Evolutionary conservation across 306 rosid genomes (phyloP).

Genomic region (Pueraria montana): DNA sequence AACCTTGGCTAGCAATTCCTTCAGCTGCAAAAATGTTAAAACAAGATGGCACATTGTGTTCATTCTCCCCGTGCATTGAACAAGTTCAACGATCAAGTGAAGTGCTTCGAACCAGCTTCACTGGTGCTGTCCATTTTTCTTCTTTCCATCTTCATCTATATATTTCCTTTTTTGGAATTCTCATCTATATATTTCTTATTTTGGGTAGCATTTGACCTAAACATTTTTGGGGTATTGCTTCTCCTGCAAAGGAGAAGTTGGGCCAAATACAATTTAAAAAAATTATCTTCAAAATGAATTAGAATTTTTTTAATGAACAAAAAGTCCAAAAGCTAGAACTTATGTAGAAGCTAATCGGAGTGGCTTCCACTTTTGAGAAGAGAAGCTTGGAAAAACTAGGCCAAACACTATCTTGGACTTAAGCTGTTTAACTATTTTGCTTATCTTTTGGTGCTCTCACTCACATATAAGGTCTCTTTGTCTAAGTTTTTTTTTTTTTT

Average conservation of each 20-base stretch:
- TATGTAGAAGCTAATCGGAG: neutral
- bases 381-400: neutral
- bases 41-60: slow-evolving; percentile 33
- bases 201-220: neutral
- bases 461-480: too few species aligned
- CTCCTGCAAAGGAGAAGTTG: too few species aligned
- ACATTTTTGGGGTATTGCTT: too few species aligned
- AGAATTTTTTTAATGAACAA: neutral
- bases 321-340: neutral
- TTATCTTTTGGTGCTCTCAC: neutral
- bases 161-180: neutral
- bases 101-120: slow-evolving; percentile 22
- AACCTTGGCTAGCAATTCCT: slow-evolving; percentile 42
- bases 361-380: neutral
- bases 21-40: slow-evolving; percentile 44
- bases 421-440: slow-evolving; percentile 4
- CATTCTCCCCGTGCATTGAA: slow-evolving; percentile 42
- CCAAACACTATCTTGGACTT: neutral
- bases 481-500: too few species aligned
- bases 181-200: neutral
- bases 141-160: neutral
- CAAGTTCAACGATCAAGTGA: slow-evolving; percentile 43
- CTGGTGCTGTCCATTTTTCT: slow-evolving; percentile 6
- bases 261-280: too few species aligned
- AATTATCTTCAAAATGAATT: too few species aligned